Percentiles rank a stretch among this genome's conserved stretches.
Conservation (phyloP, 352 stramenopile genomes). For the Pilasporangium apinafurcum region DNA sequence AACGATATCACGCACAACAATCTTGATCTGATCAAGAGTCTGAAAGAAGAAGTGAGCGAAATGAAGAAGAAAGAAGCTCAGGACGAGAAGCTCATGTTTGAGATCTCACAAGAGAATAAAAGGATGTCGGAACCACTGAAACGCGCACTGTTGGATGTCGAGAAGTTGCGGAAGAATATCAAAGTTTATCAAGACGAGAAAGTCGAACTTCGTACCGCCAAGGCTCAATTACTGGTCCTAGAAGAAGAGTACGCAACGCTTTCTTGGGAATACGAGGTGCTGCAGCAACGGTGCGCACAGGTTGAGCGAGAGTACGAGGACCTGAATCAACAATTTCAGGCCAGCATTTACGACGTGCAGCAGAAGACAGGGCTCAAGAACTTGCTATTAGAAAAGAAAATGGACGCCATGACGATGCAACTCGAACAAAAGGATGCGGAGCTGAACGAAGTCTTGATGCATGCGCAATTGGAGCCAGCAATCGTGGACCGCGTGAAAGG, state of each 20-base stretch:
- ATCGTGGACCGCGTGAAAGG: constrained; percentile 81
- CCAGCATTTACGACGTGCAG: constrained; percentile 89
- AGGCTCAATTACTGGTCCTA: constrained; percentile 75
- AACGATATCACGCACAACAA: constrained; percentile 97
- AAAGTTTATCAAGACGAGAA: constrained; percentile 67
- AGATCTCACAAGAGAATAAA: constrained; percentile 94
- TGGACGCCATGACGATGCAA: constrained; percentile 72
- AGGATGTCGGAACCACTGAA: constrained; percentile 93
- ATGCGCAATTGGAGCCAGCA: constrained; percentile 86
- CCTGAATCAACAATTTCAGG: constrained; percentile 86
- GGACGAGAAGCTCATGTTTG: constrained; percentile 93
- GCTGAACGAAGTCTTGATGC: constrained; percentile 88
- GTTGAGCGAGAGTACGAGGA: constrained; percentile 86
- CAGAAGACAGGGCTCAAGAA: constrained; percentile 93
- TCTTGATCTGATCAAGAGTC: constrained; percentile 93
- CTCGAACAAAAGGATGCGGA: constrained; percentile 91
- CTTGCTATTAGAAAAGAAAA: constrained; percentile 93
- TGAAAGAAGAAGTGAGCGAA: constrained; percentile 93
- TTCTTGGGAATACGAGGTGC: constrained; percentile 92
- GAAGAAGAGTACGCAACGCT: constrained; percentile 88
- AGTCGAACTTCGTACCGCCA: constrained; percentile 50
- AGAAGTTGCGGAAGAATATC: constrained; percentile 61
- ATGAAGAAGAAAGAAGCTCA: constrained; percentile 94
- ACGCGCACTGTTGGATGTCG: constrained; percentile 74
- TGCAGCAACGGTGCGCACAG: constrained; percentile 83